Evolutionary conservation across 371 early-diverging fungal species (phyloP), one percentile per base, ranked within the genome.

Genomic region (Actinomucor elegans): DNA sequence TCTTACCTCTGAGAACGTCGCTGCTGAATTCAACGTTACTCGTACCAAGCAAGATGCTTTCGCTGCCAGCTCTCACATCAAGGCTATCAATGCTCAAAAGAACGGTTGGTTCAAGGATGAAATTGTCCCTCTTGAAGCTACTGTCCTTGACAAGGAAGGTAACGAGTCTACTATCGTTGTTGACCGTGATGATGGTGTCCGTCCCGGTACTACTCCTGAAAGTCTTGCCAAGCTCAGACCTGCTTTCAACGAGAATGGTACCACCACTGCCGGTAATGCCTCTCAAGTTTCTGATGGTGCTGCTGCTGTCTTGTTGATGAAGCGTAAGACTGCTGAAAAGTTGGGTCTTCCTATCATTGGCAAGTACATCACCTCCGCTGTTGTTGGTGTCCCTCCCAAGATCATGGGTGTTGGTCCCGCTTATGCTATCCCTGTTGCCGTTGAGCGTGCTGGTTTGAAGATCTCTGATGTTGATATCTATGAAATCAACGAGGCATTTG

Each of bases 261-360:
- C 84, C 47, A 94, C 98, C 56, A 98, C 99, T 29, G 98, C 99
- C 36, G 99, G 97, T 55, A 98, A 94, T 70, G 90, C 98, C 42
- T 98, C 98, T 57, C 99, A 99, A 81, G 96, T 98, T 32, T 92
- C 96, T 17, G 99, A 99, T 73, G 99, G 98, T 69, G 98, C 98
- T 36, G 98, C 97, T 31, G 97, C 95, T 17, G 97, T 98, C 32
- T 75, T 99, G 47, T 72, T 99, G 72, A 93, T 93, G 92, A 92
- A 90, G 79, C 89, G 99, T 60, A 87, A 84, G 75, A 90, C 84
- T 26, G 99, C 99, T 17, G 76, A 88, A 64, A 89, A 89, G 81
- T 82, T 94, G 23, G 88, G 91, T 12, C 80, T 97, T 48, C 87
- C 92, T 55, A 87, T 94, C 59, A 42, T 92, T 48, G 98, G 93